phyloP scores from a whole-genome alignment of 148 eudicot genomes.

The Chenopodium formosanum region DNA sequence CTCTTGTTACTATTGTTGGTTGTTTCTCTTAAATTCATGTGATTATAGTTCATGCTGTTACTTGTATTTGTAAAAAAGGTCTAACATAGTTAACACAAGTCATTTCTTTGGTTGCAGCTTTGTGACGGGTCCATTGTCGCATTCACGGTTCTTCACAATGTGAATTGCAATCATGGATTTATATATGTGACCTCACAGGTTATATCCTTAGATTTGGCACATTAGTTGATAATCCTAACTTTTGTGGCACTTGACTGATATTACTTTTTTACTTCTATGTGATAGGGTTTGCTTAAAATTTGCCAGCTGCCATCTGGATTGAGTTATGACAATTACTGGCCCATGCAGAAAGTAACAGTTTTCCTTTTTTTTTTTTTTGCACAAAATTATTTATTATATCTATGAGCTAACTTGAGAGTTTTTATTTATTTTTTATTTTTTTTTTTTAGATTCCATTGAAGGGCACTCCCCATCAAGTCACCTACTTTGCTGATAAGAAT shows the following conservation, averaged over 20 bases:
- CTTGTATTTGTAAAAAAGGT: background rate
- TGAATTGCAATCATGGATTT: constrained; percentile 94
- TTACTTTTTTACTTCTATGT: constrained; percentile 11
- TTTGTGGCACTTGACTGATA: constrained; percentile 6
- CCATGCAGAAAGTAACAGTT: constrained; percentile 71
- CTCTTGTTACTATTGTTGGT: too few species aligned
- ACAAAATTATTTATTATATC: background rate
- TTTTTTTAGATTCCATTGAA: constrained; percentile 76
- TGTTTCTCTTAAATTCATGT: background rate
- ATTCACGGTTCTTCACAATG: constrained; percentile 95
- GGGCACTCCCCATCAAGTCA: constrained; percentile 98
- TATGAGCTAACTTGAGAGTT: constrained; percentile 9
- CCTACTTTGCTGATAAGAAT: constrained; percentile 93
- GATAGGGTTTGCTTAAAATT: constrained; percentile 84
- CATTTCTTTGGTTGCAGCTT: constrained; percentile 47
- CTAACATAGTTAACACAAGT: constrained; percentile 1
- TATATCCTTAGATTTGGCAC: constrained; percentile 16
- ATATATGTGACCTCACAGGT: constrained; percentile 93
- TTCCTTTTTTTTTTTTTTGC: constrained; percentile 4
- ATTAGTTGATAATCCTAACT: background rate
- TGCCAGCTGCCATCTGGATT: constrained; percentile 75
- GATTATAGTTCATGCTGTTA: constrained; percentile 6
- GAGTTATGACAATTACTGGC: constrained; percentile 93
- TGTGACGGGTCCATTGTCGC: constrained; percentile 94
- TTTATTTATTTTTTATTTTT: constrained; percentile 1